Percentiles rank a stretch among this genome's conserved stretches.
phyloP scores from a whole-genome alignment of 176 grass and related monocot species.

The Zea luxurians region DNA sequence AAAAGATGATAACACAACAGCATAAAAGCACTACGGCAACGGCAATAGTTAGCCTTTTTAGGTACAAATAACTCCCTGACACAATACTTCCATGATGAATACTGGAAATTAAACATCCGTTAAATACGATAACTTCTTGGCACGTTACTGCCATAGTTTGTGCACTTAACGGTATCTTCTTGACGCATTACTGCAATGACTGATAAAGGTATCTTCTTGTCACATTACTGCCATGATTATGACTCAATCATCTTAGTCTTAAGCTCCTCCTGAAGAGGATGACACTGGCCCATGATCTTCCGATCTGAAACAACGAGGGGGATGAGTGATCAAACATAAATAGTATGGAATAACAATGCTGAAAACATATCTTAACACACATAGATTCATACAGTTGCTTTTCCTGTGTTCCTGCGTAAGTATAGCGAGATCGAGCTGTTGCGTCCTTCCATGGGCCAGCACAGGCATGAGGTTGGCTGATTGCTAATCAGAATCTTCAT shows the following conservation, averaged over 20 bases:
- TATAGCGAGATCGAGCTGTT: too few species aligned
- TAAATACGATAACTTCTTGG: background rate
- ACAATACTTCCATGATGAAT: background rate
- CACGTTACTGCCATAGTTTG: constrained; percentile 6
- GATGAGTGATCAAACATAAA: too few species aligned
- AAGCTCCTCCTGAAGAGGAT: too few species aligned
- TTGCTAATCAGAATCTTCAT: constrained; percentile 57
- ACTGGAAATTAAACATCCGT: background rate
- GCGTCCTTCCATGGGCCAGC: background rate
- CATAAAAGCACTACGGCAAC: constrained; percentile 7
- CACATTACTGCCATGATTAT: too few species aligned
- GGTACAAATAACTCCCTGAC: background rate
- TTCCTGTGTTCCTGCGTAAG: too few species aligned
- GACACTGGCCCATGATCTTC: too few species aligned
- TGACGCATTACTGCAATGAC: constrained; percentile 7
- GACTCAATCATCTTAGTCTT: too few species aligned
- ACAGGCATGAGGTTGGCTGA: constrained; percentile 38
- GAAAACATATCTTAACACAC: too few species aligned
- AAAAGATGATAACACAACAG: background rate
- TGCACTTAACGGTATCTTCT: background rate
- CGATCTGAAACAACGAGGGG: too few species aligned
- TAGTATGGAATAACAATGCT: too few species aligned
- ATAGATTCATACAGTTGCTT: too few species aligned
- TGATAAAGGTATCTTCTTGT: constrained; percentile 6
- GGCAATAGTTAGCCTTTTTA: constrained; percentile 26